These are phyloP conservation scores for Globisporangium yorkense DNA, from an alignment of 352 stramenopile species.

Conservation along the genomic window DNA sequence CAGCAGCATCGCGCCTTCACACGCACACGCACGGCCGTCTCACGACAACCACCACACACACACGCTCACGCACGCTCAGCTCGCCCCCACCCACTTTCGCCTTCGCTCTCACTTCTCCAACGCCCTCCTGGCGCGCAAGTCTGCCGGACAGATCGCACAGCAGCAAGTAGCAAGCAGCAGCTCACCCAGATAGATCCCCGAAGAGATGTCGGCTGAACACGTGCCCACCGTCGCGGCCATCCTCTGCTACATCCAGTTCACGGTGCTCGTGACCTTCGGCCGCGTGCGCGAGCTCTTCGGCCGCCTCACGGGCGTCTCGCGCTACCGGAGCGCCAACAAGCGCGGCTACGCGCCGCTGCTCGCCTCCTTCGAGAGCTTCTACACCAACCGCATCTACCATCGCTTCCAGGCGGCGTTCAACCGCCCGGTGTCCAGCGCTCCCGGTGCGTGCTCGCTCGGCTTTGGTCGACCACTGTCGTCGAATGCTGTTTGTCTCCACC, in stretches of 20 bases:
- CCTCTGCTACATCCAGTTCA: slow-evolving; percentile 38
- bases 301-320: slow-evolving; percentile 22
- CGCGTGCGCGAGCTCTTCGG: slow-evolving; percentile 27
- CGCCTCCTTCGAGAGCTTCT: slow-evolving; percentile 93
- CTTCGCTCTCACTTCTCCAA: background rate
- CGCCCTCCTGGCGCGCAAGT: background rate
- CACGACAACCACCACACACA: background rate
- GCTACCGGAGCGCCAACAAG: slow-evolving; percentile 19
- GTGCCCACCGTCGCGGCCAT: slow-evolving; percentile 23
- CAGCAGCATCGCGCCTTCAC: background rate
- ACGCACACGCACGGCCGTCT: background rate
- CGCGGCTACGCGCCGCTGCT: slow-evolving; percentile 78
- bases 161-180: background rate
- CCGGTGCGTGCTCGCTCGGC: slow-evolving; percentile 9
- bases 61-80: background rate
- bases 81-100: background rate
- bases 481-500: no score
- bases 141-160: background rate
- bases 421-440: slow-evolving; percentile 22
- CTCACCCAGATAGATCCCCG: no score
- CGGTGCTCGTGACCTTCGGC: slow-evolving; percentile 30
- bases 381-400: slow-evolving; percentile 90
- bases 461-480: background rate
- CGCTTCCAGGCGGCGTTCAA: slow-evolving; percentile 75
- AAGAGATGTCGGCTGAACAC: slow-evolving; percentile 14